Evolutionary conservation across 257 asterid genomes (phyloP).

Genomic region (Osmanthus fragrans): DNA sequence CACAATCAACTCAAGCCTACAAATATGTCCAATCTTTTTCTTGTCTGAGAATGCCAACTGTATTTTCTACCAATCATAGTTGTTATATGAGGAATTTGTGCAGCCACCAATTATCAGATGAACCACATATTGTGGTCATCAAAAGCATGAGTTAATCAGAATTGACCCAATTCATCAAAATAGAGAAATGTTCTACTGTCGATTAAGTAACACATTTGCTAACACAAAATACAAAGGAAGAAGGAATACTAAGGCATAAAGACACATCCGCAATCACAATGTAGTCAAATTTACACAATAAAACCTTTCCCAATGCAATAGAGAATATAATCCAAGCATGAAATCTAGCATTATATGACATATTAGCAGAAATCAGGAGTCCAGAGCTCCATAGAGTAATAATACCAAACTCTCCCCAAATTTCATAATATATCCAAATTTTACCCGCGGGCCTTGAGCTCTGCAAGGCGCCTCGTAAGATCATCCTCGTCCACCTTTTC

Average conservation of each 20-base stretch:
- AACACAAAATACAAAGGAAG: background rate
- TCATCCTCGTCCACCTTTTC: constrained; percentile 94
- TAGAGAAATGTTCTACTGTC: background rate
- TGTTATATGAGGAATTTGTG: background rate
- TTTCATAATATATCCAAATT: constrained; percentile 8
- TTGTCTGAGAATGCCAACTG: background rate
- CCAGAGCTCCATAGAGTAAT: background rate
- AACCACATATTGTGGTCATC: background rate
- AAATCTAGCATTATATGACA: background rate
- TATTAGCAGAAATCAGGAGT: background rate
- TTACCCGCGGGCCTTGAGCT: constrained; percentile 93
- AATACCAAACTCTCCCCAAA: constrained; percentile 8
- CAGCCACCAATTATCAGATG: background rate
- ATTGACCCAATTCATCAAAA: background rate
- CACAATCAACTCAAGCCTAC: background rate
- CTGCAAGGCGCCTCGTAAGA: constrained; percentile 90
- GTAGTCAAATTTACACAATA: background rate
- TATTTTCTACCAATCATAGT: background rate
- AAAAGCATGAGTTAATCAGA: background rate
- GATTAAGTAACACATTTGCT: background rate
- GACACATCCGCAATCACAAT: background rate
- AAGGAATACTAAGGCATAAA: background rate
- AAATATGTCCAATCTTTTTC: background rate
- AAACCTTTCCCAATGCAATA: background rate
- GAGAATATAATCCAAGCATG: background rate